Evolutionary conservation across 1,139 yeast genomes (phyloP).

Genomic region (Zygoascus sp.): DNA sequence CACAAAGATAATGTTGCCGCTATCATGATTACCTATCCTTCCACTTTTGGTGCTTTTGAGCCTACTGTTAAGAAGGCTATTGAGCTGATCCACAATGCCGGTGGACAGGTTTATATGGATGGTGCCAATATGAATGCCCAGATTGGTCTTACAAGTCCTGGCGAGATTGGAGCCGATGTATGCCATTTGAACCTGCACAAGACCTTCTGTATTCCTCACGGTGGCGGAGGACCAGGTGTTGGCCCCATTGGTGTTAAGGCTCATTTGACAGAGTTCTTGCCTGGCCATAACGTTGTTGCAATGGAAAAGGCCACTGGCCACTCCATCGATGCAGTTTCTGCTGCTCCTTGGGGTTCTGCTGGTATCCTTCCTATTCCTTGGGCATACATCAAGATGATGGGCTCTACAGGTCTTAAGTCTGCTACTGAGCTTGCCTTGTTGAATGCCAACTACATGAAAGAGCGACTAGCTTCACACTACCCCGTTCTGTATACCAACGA

Average conservation of each 20-base stretch:
- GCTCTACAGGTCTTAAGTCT: constrained; percentile 75
- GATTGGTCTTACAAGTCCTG: constrained; percentile 95
- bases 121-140: constrained; percentile 99
- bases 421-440: constrained; percentile 86
- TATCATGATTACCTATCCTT: constrained; percentile 94
- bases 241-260: constrained; percentile 94
- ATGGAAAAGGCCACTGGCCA: constrained; percentile 43
- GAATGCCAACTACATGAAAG: constrained; percentile 94
- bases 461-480: constrained; percentile 63
- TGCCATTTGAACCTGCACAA: constrained; percentile 95
- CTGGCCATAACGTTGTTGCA: constrained; percentile 62
- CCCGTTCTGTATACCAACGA: constrained; percentile 68
- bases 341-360: constrained; percentile 97
- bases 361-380: constrained; percentile 89
- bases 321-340: constrained; percentile 73
- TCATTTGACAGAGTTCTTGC: constrained; percentile 79
- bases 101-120: constrained; percentile 95
- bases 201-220: constrained; percentile 96
- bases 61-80: constrained; percentile 85
- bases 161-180: constrained; percentile 97
- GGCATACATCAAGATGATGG: constrained; percentile 91
- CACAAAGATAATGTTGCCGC: constrained; percentile 74
- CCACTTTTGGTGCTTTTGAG: constrained; percentile 94
- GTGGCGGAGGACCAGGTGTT: constrained; percentile 99
- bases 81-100: constrained; percentile 72